Base-by-base conservation (phyloP, 2,329 filamentous ascomycete genomes). In the Fusarium devonianum region DNA sequence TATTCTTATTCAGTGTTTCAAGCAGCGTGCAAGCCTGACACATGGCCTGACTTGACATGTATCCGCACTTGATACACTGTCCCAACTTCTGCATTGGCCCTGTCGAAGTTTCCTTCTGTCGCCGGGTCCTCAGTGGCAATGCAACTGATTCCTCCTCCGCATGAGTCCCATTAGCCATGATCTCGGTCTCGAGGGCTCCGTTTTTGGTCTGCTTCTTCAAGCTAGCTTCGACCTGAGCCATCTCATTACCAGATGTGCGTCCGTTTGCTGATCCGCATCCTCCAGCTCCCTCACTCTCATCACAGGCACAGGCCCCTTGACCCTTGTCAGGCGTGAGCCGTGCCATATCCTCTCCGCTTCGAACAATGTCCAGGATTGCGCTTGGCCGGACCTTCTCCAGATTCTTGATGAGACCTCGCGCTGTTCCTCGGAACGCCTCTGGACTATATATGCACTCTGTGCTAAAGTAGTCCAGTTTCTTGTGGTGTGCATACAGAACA, bases 381-480 rank as follows among this genome's bases (percentile, higher is more conserved):
- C 92, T 97, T 2, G 94, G 93, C 2, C 94, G 82, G 7, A 99
- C 90, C 63, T 89, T 89, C 73, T 99, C 94, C 22, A 99, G 77
- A 62, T 93, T 96, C 75, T 99, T 99, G 72, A 99, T 96, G 49
- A 99, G 75, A 18, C 87, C 90, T 57, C 94, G 83, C 2, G 94
- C 94, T 60, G 90, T 96, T 3, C 94, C 94, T 50, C 94, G 83
- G 69, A 99, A 99, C 2, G 94, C 94, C 73, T 99, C 94, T 0
- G 94, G 94, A 43, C 91, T 96, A 77, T 99, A 99, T 53, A 99
- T 92, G 77, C 94, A 99, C 74, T 99, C 94, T 0, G 94, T 99
- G 66, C 87, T 96, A 74, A 99, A 99, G 74, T 99, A 99, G 69
- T 97, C 92, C 57, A 99, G 79, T 71, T 92, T 92, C 73, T 94